Conservation (phyloP, 1,284 basidiomycete species). For the Vanrija sp. region DNA sequence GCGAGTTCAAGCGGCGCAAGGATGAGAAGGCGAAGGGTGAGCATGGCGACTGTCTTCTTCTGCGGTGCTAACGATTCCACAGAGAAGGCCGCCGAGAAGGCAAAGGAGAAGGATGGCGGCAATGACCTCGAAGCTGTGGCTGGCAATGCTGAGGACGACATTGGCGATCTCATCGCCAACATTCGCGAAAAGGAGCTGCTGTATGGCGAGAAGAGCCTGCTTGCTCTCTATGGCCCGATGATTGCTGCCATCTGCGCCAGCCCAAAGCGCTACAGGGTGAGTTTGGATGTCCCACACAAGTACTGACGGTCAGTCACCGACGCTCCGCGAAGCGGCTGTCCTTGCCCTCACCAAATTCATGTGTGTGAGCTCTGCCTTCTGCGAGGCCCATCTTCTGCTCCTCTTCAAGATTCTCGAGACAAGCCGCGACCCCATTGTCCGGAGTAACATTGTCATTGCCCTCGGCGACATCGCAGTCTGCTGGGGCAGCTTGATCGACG, state of each 20-base stretch:
- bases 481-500: slow-evolving; percentile 93
- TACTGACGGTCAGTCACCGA: slow-evolving; percentile 62
- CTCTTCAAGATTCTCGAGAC: slow-evolving; percentile 92
- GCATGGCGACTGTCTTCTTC: slow-evolving; percentile 22
- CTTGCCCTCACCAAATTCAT: slow-evolving; percentile 93
- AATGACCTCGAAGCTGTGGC: slow-evolving; percentile 96
- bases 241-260: slow-evolving; percentile 79
- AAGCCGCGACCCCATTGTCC: slow-evolving; percentile 80
- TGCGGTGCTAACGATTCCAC: slow-evolving; percentile 31
- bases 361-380: slow-evolving; percentile 90
- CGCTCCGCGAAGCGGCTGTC: slow-evolving; percentile 78
- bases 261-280: slow-evolving; percentile 79
- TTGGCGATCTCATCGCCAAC: slow-evolving; percentile 80
- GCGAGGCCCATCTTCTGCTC: slow-evolving; percentile 80
- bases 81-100: slow-evolving; percentile 47
- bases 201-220: slow-evolving; percentile 75
- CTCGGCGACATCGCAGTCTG: slow-evolving; percentile 95
- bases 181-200: slow-evolving; percentile 85
- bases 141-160: slow-evolving; percentile 97
- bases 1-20: slow-evolving; percentile 94
- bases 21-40: slow-evolving; percentile 75
- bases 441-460: slow-evolving; percentile 94
- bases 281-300: slow-evolving; percentile 7
- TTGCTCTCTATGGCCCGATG: slow-evolving; percentile 83
- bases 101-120: slow-evolving; percentile 57